Conservation (phyloP, 2,329 filamentous ascomycete genomes). For the Sclerotinia borealis region DNA sequence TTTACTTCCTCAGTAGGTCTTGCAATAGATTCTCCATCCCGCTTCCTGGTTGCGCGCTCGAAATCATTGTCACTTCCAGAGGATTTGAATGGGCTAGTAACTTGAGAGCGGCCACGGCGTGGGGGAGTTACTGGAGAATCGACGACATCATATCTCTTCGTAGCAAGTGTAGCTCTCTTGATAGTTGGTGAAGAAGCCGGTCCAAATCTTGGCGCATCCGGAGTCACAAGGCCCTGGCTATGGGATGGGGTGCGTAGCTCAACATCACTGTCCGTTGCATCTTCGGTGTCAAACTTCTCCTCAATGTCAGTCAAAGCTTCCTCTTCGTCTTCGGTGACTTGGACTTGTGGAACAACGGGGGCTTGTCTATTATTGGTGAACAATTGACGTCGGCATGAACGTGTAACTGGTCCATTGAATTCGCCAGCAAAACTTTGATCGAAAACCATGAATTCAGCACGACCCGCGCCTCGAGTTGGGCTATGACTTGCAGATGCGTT, state of each 20-base stretch:
- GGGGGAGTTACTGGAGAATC: slow-evolving; percentile 27
- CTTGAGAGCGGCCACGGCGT: slow-evolving; percentile 14
- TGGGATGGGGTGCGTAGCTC: slow-evolving; percentile 3
- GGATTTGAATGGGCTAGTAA: slow-evolving; percentile 51
- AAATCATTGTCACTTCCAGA: slow-evolving; percentile 47
- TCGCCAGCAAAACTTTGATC: slow-evolving; percentile 32
- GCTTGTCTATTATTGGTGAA: slow-evolving; percentile 29
- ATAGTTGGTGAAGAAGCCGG: slow-evolving; percentile 59
- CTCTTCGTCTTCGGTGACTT: slow-evolving; percentile 51
- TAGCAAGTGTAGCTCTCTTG: slow-evolving; percentile 49
- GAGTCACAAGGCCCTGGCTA: slow-evolving; percentile 40
- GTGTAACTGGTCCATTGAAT: slow-evolving; percentile 47
- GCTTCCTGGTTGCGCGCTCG: slow-evolving; percentile 39
- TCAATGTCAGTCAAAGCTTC: slow-evolving; percentile 48
- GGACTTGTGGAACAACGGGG: slow-evolving; percentile 49
- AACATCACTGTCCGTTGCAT: slow-evolving; percentile 3
- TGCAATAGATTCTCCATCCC: slow-evolving; percentile 36
- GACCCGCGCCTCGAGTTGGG: slow-evolving; percentile 11
- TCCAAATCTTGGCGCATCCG: slow-evolving; percentile 49
- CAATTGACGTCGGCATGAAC: slow-evolving; percentile 38
- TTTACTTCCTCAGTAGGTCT: slow-evolving; percentile 23
- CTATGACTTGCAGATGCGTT: slow-evolving; percentile 16
- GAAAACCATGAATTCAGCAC: slow-evolving; percentile 32
- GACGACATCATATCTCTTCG: slow-evolving; percentile 39
- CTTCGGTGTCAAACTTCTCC: slow-evolving; percentile 21